phyloP scores from a whole-genome alignment of 2,329 filamentous ascomycete species.

The Bipolaris cookei region DNA sequence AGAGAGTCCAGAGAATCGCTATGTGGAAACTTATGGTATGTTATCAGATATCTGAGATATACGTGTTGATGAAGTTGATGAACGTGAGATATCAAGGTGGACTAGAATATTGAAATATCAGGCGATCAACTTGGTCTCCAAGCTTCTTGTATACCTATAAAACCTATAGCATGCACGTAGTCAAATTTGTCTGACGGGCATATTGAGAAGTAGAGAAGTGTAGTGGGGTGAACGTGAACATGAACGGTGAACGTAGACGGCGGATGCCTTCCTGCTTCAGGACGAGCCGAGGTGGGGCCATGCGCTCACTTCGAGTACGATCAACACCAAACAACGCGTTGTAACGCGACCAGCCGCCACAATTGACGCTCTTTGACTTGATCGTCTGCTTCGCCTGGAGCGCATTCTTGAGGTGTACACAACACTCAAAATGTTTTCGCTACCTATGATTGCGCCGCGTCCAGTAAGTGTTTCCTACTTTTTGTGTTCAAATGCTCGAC shows the following conservation, averaged over 20 bases:
- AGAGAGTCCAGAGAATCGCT: too few species aligned
- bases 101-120: not conserved
- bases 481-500: not conserved
- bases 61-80: too few species aligned
- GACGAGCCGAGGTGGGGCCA: slow-evolving; percentile 19
- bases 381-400: not conserved
- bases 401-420: not conserved
- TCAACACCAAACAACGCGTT: slow-evolving; percentile 21
- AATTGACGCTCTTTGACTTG: not conserved
- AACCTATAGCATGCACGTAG: not conserved
- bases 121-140: not conserved
- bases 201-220: not conserved
- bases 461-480: slow-evolving; percentile 17
- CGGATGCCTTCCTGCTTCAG: not conserved
- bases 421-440: slow-evolving; percentile 19
- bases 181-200: not conserved
- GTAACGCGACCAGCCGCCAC: slow-evolving; percentile 1
- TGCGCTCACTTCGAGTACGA: slow-evolving; percentile 11
- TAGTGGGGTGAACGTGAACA: not conserved
- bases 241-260: not conserved
- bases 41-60: too few species aligned
- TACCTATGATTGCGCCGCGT: slow-evolving; percentile 28
- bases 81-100: too few species aligned
- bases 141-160: too few species aligned
- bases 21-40: too few species aligned